phyloP scores from a whole-genome alignment of 768 basidiomycete species.

The Boletus sp. region DNA sequence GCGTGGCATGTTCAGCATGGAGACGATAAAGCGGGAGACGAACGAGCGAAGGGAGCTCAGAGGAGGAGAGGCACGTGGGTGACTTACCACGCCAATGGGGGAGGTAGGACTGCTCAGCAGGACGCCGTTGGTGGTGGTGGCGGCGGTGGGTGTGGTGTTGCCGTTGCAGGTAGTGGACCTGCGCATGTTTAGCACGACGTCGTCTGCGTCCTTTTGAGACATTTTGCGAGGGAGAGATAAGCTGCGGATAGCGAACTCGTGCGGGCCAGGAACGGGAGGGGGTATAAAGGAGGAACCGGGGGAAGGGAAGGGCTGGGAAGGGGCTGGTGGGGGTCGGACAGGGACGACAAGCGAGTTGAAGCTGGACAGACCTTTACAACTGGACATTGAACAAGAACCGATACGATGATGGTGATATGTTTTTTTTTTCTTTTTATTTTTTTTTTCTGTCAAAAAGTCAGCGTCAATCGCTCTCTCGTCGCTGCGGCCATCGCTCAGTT shows the following conservation, averaged over 20 bases:
- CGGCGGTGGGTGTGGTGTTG: neutral
- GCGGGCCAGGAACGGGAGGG: slow-evolving; percentile 60
- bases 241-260: slow-evolving; percentile 59
- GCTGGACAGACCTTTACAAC: slow-evolving; percentile 4
- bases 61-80: slow-evolving; percentile 14
- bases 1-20: slow-evolving; percentile 29
- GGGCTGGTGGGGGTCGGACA: slow-evolving; percentile 28
- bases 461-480: neutral
- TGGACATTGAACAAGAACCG: neutral
- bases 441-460: neutral
- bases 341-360: no score
- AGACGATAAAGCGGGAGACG: slow-evolving; percentile 25
- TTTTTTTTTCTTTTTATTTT: neutral
- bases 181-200: neutral
- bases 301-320: slow-evolving; percentile 51
- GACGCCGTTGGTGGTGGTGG: slow-evolving; percentile 3
- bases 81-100: slow-evolving; percentile 30
- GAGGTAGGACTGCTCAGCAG: neutral
- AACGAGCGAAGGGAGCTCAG: slow-evolving; percentile 24
- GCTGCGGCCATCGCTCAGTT: slow-evolving; percentile 7
- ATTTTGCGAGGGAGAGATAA: slow-evolving; percentile 23
- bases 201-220: slow-evolving; percentile 24
- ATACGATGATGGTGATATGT: neutral
- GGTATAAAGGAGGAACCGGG: slow-evolving; percentile 67
- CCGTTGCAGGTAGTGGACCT: neutral